Percentiles rank a stretch among this genome's conserved stretches.
Evolutionary conservation across 2,329 filamentous ascomycete species (phyloP).

Genomic region (Blumeriella jaapii): DNA sequence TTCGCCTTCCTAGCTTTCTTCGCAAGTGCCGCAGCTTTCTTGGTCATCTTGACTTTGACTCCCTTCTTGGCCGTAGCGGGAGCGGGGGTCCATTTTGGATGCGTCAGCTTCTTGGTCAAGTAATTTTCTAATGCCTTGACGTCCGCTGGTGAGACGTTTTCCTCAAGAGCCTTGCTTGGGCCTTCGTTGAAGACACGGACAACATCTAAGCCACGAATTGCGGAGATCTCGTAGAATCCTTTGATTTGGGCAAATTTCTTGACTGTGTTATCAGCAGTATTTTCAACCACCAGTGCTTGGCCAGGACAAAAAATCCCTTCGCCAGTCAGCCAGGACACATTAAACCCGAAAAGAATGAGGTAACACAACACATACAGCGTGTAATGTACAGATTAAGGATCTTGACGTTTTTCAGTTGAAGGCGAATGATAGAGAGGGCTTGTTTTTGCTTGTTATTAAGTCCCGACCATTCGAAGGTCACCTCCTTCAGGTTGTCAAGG

Average conservation of each 20-base stretch:
- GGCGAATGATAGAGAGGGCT: conserved; percentile 1
- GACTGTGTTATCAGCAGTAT: no score
- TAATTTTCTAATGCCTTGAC: not conserved
- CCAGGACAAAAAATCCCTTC: not conserved
- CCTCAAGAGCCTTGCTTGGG: not conserved
- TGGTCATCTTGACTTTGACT: not conserved
- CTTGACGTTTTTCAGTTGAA: conserved; percentile 7
- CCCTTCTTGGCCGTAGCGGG: not conserved
- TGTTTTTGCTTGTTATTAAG: conserved; percentile 3
- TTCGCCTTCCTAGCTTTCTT: conserved; percentile 1
- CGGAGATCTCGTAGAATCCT: not conserved
- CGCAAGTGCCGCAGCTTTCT: not conserved
- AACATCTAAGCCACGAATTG: not conserved
- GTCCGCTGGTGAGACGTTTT: not conserved
- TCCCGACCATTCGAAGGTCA: conserved; percentile 11
- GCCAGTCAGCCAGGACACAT: no score
- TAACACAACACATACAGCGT: no score
- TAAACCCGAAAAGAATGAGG: no score
- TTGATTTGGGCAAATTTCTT: not conserved
- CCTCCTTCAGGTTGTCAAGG: conserved; percentile 2
- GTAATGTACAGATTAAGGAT: conserved; percentile 2
- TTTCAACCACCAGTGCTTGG: no score
- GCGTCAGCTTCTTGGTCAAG: not conserved
- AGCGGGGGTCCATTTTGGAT: not conserved
- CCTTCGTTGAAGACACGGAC: not conserved